A percentile compares a stretch with the other conserved stretches of the same genome.
Evolutionary conservation across 352 stramenopile species (phyloP).

Genomic region (Globisporangium spinosum): DNA sequence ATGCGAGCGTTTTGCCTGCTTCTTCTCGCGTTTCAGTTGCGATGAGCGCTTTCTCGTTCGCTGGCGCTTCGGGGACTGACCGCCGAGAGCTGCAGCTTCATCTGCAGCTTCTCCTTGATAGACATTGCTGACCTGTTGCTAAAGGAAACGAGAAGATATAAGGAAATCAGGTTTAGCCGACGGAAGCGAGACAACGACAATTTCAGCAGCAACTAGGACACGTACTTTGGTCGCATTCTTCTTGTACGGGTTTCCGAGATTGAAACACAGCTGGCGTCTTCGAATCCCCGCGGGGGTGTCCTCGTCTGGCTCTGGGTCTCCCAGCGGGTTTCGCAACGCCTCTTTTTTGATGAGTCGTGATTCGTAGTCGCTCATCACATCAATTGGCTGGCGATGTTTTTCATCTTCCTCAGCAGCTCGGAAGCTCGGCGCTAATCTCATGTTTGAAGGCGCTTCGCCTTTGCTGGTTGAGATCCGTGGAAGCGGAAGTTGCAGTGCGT

Average conservation of each 20-base stretch:
- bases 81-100: constrained; percentile 72
- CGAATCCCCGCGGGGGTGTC: constrained; percentile 70
- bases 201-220: not conserved
- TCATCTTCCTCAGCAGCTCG: constrained; percentile 69
- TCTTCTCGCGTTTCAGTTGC: constrained; percentile 76
- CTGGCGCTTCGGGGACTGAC: constrained; percentile 75
- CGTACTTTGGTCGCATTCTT: constrained; percentile 79
- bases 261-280: constrained; percentile 80
- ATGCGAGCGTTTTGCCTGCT: constrained; percentile 66
- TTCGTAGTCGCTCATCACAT: constrained; percentile 88
- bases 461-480: constrained; percentile 23
- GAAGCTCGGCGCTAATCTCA: constrained; percentile 60
- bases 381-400: constrained; percentile 81
- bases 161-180: not conserved
- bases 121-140: constrained; percentile 68
- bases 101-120: constrained; percentile 84
- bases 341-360: constrained; percentile 86
- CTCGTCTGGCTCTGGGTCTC: constrained; percentile 81
- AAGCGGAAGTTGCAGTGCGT: constrained; percentile 35
- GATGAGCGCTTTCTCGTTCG: constrained; percentile 83
- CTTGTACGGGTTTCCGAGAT: constrained; percentile 87
- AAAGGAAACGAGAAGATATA: not conserved
- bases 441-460: constrained; percentile 16
- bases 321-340: constrained; percentile 76
- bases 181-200: not conserved